A percentile compares a stretch with the other conserved stretches of the same genome.
These are phyloP conservation scores for Pisolithus tinctorius DNA, from an alignment of 768 basidiomycete genomes.

Conservation along the genomic window DNA sequence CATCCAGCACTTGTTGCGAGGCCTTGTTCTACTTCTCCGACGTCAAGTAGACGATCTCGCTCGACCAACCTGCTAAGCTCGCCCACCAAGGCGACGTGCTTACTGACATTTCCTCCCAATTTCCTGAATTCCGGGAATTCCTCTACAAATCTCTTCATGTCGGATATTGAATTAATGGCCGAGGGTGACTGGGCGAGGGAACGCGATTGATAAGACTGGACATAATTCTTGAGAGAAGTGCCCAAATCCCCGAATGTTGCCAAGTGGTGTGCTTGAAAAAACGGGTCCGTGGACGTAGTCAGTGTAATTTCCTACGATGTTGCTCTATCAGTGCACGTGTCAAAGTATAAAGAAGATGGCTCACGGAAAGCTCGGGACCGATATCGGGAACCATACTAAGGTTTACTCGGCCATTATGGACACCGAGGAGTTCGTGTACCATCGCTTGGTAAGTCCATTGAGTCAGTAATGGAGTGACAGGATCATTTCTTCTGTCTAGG, in stretches of 20 bases:
- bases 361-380: slow-evolving; percentile 74
- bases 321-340: slow-evolving; percentile 7
- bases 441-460: slow-evolving; percentile 99
- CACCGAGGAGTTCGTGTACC: slow-evolving; percentile 94
- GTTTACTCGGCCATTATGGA: slow-evolving; percentile 90
- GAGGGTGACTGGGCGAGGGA: slow-evolving; percentile 71
- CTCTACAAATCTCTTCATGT: slow-evolving; percentile 98
- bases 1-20: slow-evolving; percentile 87
- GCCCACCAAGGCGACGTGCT: slow-evolving; percentile 95
- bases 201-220: slow-evolving; percentile 84
- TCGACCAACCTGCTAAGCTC: slow-evolving; percentile 90
- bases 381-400: slow-evolving; percentile 80
- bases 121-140: slow-evolving; percentile 98
- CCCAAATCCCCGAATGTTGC: slow-evolving; percentile 97
- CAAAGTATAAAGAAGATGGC: slow-evolving; percentile 17
- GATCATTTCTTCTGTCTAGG: slow-evolving; percentile 93
- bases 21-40: slow-evolving; percentile 95
- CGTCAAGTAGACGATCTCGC: slow-evolving; percentile 76
- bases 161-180: slow-evolving; percentile 85
- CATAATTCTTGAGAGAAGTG: slow-evolving; percentile 84
- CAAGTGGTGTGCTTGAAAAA: slow-evolving; percentile 86
- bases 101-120: slow-evolving; percentile 96
- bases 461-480: slow-evolving; percentile 90
- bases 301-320: slow-evolving; percentile 80
- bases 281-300: slow-evolving; percentile 85